Evolutionary conservation across 2,329 filamentous ascomycete species (phyloP).

Genomic region (Penicillium thymicola): DNA sequence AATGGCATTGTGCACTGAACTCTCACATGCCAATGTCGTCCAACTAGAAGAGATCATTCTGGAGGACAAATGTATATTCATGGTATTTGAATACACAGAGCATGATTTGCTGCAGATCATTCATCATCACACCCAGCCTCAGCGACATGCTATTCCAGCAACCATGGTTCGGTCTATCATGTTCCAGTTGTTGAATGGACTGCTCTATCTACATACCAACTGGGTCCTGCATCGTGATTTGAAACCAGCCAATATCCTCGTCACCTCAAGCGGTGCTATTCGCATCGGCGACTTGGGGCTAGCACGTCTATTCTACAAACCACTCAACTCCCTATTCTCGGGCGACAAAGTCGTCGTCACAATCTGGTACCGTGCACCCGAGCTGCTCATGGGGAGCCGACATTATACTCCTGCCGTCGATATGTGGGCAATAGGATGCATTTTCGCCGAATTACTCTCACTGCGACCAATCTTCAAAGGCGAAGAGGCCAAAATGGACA

Average conservation of each 20-base stretch:
- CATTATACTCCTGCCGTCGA: conserved; percentile 98
- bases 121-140: conserved; percentile 90
- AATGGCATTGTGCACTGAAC: conserved; percentile 93
- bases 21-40: conserved; percentile 85
- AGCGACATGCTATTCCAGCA: conserved; percentile 82
- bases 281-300: conserved; percentile 94
- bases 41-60: conserved; percentile 91
- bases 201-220: conserved; percentile 90
- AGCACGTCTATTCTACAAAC: conserved; percentile 89
- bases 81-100: conserved; percentile 98
- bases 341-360: conserved; percentile 98
- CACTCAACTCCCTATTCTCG: conserved; percentile 82
- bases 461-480: conserved; percentile 96
- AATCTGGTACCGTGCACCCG: conserved; percentile 97
- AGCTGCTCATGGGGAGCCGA: conserved; percentile 84
- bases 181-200: conserved; percentile 91
- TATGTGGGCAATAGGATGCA: conserved; percentile 96
- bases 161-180: conserved; percentile 89
- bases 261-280: conserved; percentile 83
- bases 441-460: conserved; percentile 90
- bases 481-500: conserved; percentile 98
- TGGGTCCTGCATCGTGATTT: conserved; percentile 97
- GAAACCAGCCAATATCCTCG: conserved; percentile 98
- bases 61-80: conserved; percentile 98
- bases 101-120: conserved; percentile 97